Conservation (phyloP, 1,139 yeast species). For the Lodderomyces theae region DNA sequence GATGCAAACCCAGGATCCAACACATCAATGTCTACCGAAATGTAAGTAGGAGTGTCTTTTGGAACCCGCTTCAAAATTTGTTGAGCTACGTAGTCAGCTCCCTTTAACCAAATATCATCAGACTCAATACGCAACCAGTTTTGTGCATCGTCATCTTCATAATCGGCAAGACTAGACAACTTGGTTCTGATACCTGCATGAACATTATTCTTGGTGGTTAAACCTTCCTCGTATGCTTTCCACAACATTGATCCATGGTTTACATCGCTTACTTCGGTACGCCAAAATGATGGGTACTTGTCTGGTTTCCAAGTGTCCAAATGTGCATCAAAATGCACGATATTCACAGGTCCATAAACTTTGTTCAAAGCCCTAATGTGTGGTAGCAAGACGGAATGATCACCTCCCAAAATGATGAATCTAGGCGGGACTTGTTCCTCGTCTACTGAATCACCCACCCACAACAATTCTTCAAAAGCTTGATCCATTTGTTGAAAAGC, state of each 20-base stretch:
- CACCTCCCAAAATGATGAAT: constrained; percentile 72
- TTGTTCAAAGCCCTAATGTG: constrained; percentile 61
- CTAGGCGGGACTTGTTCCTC: constrained; percentile 46
- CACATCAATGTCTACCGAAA: constrained; percentile 78
- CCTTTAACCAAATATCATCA: constrained; percentile 67
- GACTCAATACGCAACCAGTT: constrained; percentile 64
- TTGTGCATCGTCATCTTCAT: constrained; percentile 60
- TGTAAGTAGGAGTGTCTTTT: constrained; percentile 59
- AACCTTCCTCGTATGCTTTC: constrained; percentile 70
- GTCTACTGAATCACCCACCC: constrained; percentile 24
- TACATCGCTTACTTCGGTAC: constrained; percentile 57
- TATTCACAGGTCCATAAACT: constrained; percentile 61
- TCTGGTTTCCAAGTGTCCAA: constrained; percentile 79
- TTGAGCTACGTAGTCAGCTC: constrained; percentile 51
- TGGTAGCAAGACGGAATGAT: constrained; percentile 71
- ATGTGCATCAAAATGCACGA: constrained; percentile 78
- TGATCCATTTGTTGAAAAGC: constrained; percentile 70
- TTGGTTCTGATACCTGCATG: constrained; percentile 77
- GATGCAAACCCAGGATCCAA: constrained; percentile 78
- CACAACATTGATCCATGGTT: constrained; percentile 83
- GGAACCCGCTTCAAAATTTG: constrained; percentile 53
- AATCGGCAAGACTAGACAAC: constrained; percentile 60
- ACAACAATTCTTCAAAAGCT: constrained; percentile 57
- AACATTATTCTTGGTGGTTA: constrained; percentile 53
- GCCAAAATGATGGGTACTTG: constrained; percentile 66